A percentile compares a stretch with the other conserved stretches of the same genome.
Evolutionary conservation across 116 monocot genomes (phyloP).

Genomic region (Trichopus zeylanicus): DNA sequence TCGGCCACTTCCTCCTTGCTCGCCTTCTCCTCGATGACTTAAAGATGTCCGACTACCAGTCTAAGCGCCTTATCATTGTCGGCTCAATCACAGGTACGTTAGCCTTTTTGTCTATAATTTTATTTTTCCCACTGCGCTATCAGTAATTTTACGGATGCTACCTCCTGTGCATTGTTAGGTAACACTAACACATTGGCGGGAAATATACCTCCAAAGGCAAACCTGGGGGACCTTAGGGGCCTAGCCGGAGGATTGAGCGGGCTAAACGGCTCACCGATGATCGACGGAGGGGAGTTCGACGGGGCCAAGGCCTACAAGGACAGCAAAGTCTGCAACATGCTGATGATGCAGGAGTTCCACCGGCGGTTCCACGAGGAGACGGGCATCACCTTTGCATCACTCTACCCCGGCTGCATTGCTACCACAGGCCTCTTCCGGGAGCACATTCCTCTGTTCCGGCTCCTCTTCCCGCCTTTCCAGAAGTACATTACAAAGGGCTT

Average conservation of each 20-base stretch:
- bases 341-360: conserved; percentile 99
- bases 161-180: no score
- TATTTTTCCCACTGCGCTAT: no score
- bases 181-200: conserved; percentile 97
- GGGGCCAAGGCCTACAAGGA: conserved; percentile 99
- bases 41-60: conserved; percentile 70
- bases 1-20: conserved; percentile 86
- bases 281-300: conserved; percentile 81
- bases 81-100: conserved; percentile 84
- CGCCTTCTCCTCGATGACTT: conserved; percentile 66
- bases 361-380: conserved; percentile 88
- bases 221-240: conserved; percentile 82
- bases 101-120: no score
- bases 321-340: conserved; percentile 99
- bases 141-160: no score
- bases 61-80: conserved; percentile 82
- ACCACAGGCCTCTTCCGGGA: conserved; percentile 93
- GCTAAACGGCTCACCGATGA: conserved; percentile 56
- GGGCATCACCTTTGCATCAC: conserved; percentile 75
- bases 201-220: conserved; percentile 93
- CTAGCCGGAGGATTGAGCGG: conserved; percentile 61
- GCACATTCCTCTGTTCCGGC: conserved; percentile 84
- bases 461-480: conserved; percentile 98
- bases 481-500: conserved; percentile 95
- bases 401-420: conserved; percentile 97